Evolutionary conservation across 768 basidiomycete species (phyloP), one percentile per base, ranked within the genome.

Genomic region (Rubroboletus satanas): DNA sequence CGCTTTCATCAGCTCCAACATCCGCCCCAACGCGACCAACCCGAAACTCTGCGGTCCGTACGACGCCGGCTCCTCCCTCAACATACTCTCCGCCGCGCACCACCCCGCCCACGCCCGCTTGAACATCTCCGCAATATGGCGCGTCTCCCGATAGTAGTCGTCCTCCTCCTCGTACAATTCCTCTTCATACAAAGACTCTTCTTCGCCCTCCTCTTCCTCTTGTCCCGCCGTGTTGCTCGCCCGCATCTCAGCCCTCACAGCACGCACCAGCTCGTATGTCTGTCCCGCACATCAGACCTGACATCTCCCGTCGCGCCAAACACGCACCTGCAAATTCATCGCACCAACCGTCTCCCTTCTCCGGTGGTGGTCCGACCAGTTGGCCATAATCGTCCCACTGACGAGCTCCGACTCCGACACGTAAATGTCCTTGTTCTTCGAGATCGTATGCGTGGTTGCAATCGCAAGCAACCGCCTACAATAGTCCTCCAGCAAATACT

Each of bases 11-110:
- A 73, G 55, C 15, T 79, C 76, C 50, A 81, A 61, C 60, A 80
- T 70, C 26, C 67, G 60, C 11, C 75, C 74, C 58, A 80, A 51
- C 18, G 76, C 77, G 17, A 81, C 67, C 52, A 77, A 53, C 10
- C 79, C 78, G 46, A 79, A 80, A 58, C 76, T 77, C 56, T 73
- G 72, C 7, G 75, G 64, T 1, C 79, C 79, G 55, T 73, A 80
- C 44, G 48, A 47, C 4, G 26, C 55, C 15, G 66, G 61, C 14
- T 71, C 64, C 0, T 58, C 56, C 43, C 41, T 48, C 17, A 77
- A 37, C 10, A 41, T 45, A 2, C 62, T 66, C 56, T 73, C 72
- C 0, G 76, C 74, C 7, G 72, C 71, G 6, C 66, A 57, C 80
- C 79, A 80, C 0, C 70, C 80, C 1, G 73, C 73, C 73, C 74